Evolutionary conservation across 2,329 filamentous ascomycete genomes (phyloP).

Genomic region (Paraconiothyrium brasiliense): DNA sequence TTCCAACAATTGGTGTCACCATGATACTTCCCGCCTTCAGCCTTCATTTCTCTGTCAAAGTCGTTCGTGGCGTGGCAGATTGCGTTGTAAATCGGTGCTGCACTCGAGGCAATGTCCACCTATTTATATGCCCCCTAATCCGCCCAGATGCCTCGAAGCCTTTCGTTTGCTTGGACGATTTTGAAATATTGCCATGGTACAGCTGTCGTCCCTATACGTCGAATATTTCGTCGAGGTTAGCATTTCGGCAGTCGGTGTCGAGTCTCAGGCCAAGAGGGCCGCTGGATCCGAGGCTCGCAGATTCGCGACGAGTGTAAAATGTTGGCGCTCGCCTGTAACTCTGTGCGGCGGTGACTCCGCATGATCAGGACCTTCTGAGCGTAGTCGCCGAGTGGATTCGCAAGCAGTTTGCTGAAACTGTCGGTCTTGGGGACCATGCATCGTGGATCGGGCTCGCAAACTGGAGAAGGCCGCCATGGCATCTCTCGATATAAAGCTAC

Average conservation of each 20-base stretch:
- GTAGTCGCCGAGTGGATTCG: neutral
- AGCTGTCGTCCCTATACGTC: no score
- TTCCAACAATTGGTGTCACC: no score
- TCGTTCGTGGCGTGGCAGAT: no score
- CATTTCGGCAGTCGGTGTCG: neutral
- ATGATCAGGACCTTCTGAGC: neutral
- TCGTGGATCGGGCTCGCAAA: neutral
- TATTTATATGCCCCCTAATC: no score
- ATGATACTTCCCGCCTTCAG: no score
- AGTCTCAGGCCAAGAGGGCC: neutral
- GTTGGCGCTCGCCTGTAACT: neutral
- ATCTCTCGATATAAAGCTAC: neutral
- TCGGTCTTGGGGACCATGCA: neutral
- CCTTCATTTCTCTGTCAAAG: no score
- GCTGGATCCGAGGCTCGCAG: neutral
- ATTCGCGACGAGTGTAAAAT: neutral
- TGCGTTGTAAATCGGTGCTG: no score
- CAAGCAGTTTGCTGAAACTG: neutral
- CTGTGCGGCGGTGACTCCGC: neutral
- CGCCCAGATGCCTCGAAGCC: no score
- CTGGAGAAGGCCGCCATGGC: neutral
- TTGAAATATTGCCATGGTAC: no score
- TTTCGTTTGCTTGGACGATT: no score
- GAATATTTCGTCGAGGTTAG: neutral
- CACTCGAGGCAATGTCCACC: no score